Percentiles rank a stretch among this genome's conserved stretches.
Evolutionary conservation across 83 land plant genomes (phyloP).

Genomic region (Picea abies): DNA sequence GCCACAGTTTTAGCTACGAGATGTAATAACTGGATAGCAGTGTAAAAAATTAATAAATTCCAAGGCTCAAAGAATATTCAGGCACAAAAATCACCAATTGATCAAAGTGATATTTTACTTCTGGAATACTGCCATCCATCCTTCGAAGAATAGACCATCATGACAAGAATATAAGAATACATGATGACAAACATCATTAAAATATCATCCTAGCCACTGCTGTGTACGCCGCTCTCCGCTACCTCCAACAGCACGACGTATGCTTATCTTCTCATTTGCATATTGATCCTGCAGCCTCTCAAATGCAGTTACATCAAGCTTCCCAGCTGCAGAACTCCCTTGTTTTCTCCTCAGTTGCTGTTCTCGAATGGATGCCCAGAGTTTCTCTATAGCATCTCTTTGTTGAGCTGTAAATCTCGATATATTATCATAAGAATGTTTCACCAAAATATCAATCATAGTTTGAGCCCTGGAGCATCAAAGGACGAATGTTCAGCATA

Average conservation of each 20-base stretch:
- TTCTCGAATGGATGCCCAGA: conserved; percentile 83
- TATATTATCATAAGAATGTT: conserved; percentile 85
- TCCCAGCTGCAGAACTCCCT: conserved; percentile 85
- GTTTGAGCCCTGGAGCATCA: conserved; percentile 83
- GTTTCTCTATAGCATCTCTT: conserved; percentile 78
- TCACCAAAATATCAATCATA: conserved; percentile 84
- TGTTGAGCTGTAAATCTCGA: conserved; percentile 66
- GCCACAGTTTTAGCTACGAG: too few species aligned
- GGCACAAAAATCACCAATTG: not conserved
- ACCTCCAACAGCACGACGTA: conserved; percentile 88
- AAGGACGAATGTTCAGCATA: not conserved
- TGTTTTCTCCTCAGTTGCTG: conserved; percentile 88
- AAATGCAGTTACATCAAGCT: conserved; percentile 92
- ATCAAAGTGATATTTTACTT: not conserved
- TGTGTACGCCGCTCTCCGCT: conserved; percentile 77
- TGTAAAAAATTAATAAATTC: too few species aligned
- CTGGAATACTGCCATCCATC: not conserved
- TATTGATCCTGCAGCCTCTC: conserved; percentile 81
- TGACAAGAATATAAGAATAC: not conserved
- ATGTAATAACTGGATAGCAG: too few species aligned
- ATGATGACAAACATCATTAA: not conserved
- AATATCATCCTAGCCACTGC: conserved; percentile 83
- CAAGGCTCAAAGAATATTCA: not conserved
- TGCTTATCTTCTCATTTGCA: conserved; percentile 86
- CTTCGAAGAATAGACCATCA: not conserved